Evolutionary conservation across 23 red algal genomes (phyloP).

Genomic region (Gracilaria domingensis): DNA sequence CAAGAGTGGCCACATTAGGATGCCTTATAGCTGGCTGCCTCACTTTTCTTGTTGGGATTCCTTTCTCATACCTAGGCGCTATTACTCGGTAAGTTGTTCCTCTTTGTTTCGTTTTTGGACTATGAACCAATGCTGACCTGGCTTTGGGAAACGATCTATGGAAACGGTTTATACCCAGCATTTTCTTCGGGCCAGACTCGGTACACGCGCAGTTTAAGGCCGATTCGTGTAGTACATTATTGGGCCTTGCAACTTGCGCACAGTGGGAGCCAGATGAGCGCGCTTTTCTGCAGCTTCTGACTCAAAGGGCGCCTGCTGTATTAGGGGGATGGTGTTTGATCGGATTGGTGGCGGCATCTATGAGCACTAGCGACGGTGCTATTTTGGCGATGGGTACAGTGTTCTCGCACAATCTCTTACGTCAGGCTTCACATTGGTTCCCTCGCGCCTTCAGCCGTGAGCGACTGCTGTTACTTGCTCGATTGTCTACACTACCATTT

Average conservation of each 20-base stretch:
- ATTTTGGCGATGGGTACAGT: conserved; percentile 39
- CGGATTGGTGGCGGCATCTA: conserved; percentile 24
- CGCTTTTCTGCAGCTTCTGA: conserved; percentile 15
- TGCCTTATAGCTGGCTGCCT: conserved; percentile 26
- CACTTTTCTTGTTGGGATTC: conserved; percentile 26
- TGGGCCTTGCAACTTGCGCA: conserved; percentile 10
- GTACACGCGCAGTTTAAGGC: background rate
- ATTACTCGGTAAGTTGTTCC: conserved; percentile 24
- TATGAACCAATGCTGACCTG: background rate
- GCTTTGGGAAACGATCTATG: background rate
- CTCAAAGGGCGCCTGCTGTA: background rate
- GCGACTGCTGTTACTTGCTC: background rate
- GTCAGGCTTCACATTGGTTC: background rate
- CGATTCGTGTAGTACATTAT: conserved; percentile 5
- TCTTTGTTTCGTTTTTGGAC: background rate
- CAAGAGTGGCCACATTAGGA: conserved; percentile 20
- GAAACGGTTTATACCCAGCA: background rate
- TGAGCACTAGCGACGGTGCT: conserved; percentile 42
- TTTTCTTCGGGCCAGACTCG: conserved; percentile 33
- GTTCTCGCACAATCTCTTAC: conserved; percentile 19
- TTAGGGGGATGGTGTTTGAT: conserved; percentile 37
- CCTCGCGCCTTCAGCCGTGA: background rate
- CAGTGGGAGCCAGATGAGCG: conserved; percentile 9
- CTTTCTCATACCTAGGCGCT: conserved; percentile 20
- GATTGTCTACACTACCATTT: conserved; percentile 14